phyloP scores from a whole-genome alignment of 176 grass and related monocot genomes.

The Eragrostis nindensis region DNA sequence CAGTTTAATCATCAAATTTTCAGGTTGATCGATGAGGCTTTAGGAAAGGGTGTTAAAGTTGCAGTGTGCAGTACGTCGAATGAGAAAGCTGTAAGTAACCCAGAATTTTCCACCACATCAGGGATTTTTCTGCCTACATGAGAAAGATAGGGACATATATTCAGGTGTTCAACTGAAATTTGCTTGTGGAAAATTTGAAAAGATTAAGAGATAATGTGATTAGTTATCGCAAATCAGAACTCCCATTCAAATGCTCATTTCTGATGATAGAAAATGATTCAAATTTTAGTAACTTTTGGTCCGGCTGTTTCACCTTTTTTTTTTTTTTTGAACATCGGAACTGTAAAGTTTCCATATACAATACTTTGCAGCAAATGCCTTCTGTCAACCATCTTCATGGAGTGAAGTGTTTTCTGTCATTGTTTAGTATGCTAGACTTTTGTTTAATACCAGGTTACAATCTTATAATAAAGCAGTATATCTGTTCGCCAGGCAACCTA shows the following conservation, averaged over 20 bases:
- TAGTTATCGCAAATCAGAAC: not conserved
- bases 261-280: not conserved
- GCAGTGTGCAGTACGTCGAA: slow-evolving; percentile 97
- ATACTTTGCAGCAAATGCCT: not conserved
- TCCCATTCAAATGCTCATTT: not conserved
- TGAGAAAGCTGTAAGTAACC: slow-evolving; percentile 86
- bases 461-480: not conserved
- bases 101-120: slow-evolving; percentile 23
- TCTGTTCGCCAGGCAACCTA: not conserved
- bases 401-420: not conserved
- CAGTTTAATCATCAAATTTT: slow-evolving; percentile 31
- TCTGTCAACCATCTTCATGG: not conserved
- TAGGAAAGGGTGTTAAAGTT: slow-evolving; percentile 83
- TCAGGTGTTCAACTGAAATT: not conserved
- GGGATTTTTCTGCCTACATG: not conserved
- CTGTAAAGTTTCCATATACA: not conserved
- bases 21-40: slow-evolving; percentile 95
- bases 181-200: not conserved
- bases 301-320: not conserved
- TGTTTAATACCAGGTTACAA: not conserved
- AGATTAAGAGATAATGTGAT: slow-evolving; percentile 3
- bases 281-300: not conserved
- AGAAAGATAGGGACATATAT: not conserved
- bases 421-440: not conserved
- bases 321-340: not conserved